Conservation (phyloP, 2,329 filamentous ascomycete genomes). For the Pseudocercospora pini-densiflorae region DNA sequence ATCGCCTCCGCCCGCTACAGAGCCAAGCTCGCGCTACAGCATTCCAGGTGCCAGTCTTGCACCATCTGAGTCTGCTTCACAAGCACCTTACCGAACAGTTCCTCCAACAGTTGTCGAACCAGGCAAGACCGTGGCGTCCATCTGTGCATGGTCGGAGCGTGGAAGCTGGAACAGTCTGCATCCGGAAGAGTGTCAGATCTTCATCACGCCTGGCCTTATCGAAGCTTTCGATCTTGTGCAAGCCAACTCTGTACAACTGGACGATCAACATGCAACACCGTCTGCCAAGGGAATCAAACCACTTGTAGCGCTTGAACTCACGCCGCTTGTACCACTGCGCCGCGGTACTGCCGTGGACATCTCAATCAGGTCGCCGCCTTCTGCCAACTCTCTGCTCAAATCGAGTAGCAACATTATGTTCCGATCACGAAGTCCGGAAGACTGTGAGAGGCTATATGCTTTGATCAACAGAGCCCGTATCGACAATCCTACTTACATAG, state of each 20-base stretch:
- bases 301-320: slow-evolving; percentile 78
- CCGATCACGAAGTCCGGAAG: slow-evolving; percentile 74
- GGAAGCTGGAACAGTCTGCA: slow-evolving; percentile 66
- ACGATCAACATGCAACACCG: slow-evolving; percentile 47
- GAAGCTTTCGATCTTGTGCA: slow-evolving; percentile 64
- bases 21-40: slow-evolving; percentile 20
- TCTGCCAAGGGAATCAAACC: slow-evolving; percentile 50
- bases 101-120: slow-evolving; percentile 51
- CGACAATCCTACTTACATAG: slow-evolving; percentile 88
- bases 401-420: slow-evolving; percentile 84
- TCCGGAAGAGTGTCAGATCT: slow-evolving; percentile 65
- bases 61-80: slow-evolving; percentile 82
- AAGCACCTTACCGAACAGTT: slow-evolving; percentile 67
- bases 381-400: slow-evolving; percentile 70
- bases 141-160: slow-evolving; percentile 68
- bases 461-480: slow-evolving; percentile 88
- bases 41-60: slow-evolving; percentile 52
- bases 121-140: slow-evolving; percentile 61
- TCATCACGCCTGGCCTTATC: slow-evolving; percentile 67
- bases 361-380: slow-evolving; percentile 86
- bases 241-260: slow-evolving; percentile 48
- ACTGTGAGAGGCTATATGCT: slow-evolving; percentile 81
- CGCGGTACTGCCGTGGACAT: slow-evolving; percentile 93
- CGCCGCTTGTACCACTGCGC: slow-evolving; percentile 85
- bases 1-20: slow-evolving; percentile 30